Evolutionary conservation across 148 eudicot genomes (phyloP).

Genomic region (Nepenthes mirabilis): DNA sequence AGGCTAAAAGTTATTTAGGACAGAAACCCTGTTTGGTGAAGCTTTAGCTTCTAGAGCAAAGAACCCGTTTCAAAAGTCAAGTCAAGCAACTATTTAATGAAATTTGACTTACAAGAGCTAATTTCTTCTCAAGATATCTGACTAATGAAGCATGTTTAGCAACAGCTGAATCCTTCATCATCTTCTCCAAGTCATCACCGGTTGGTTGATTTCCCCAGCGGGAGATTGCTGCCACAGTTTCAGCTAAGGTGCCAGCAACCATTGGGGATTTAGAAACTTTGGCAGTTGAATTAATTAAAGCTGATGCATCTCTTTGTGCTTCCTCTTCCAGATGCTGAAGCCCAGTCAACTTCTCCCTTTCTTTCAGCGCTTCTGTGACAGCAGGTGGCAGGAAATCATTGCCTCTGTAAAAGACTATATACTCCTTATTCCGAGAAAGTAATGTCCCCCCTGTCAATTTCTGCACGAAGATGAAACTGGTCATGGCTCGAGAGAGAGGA

Average conservation of each 20-base stretch:
- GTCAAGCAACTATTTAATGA: too few relatives aligned
- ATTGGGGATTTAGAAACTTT: conserved; percentile 26
- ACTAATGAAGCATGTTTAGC: conserved; percentile 78
- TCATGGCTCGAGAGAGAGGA: not conserved
- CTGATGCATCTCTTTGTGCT: conserved; percentile 37
- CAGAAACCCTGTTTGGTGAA: too few relatives aligned
- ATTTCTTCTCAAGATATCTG: conserved; percentile 55
- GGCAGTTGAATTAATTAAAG: conserved; percentile 21
- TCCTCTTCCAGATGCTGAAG: conserved; percentile 62
- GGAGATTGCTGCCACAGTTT: conserved; percentile 82
- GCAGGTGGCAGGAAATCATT: conserved; percentile 82
- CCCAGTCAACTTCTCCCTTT: conserved; percentile 43
- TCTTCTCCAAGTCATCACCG: conserved; percentile 45
- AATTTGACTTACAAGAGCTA: conserved; percentile 44
- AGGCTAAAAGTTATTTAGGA: too few relatives aligned
- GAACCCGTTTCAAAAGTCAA: too few relatives aligned
- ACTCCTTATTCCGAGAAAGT: conserved; percentile 84
- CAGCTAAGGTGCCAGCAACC: conserved; percentile 93
- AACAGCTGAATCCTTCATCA: conserved; percentile 57
- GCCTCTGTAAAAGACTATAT: conserved; percentile 85
- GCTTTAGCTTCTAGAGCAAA: too few relatives aligned
- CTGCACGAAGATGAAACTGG: conserved; percentile 28
- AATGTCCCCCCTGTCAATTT: conserved; percentile 80
- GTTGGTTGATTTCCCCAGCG: conserved; percentile 68
- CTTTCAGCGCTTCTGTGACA: conserved; percentile 45